phyloP scores from a whole-genome alignment of 768 basidiomycete species.

The Tylopilus plumbeoviolaceoides region DNA sequence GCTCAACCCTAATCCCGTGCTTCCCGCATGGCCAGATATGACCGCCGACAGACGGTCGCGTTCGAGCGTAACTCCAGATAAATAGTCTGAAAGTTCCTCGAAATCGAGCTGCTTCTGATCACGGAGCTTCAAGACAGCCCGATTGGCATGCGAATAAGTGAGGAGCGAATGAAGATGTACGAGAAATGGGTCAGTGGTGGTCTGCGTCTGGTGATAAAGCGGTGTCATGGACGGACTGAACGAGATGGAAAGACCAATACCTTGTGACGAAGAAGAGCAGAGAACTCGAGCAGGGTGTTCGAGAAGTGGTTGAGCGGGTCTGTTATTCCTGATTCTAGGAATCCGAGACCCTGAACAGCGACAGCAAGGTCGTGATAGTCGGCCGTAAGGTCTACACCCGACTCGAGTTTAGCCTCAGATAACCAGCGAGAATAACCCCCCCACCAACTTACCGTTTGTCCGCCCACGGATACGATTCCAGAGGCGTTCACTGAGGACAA shows the following conservation, averaged over 20 bases:
- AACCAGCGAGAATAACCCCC: conserved; percentile 29
- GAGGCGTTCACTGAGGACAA: conserved; percentile 73
- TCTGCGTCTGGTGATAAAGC: conserved; percentile 59
- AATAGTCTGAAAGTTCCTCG: conserved; percentile 93
- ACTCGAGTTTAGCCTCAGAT: conserved; percentile 84
- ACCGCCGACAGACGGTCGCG: conserved; percentile 89
- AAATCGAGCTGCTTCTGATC: conserved; percentile 99
- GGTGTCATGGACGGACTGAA: background rate
- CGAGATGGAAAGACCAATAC: conserved; percentile 38
- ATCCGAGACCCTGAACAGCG: conserved; percentile 94
- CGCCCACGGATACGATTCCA: conserved; percentile 75
- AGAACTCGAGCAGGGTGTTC: conserved; percentile 93
- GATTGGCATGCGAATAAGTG: conserved; percentile 91
- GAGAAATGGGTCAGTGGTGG: conserved; percentile 89
- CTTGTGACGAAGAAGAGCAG: conserved; percentile 79
- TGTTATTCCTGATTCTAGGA: conserved; percentile 97
- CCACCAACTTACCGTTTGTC: conserved; percentile 70
- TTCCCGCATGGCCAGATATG: conserved; percentile 83
- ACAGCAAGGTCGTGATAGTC: conserved; percentile 98
- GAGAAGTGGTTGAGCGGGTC: conserved; percentile 97
- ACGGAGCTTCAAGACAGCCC: conserved; percentile 89
- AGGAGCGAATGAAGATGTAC: conserved; percentile 86
- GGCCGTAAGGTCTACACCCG: conserved; percentile 87
- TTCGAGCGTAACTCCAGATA: conserved; percentile 89
- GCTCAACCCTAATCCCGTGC: conserved; percentile 77